phyloP scores from a whole-genome alignment of 202 grass and related monocot species.

The Panicum virgatum region DNA sequence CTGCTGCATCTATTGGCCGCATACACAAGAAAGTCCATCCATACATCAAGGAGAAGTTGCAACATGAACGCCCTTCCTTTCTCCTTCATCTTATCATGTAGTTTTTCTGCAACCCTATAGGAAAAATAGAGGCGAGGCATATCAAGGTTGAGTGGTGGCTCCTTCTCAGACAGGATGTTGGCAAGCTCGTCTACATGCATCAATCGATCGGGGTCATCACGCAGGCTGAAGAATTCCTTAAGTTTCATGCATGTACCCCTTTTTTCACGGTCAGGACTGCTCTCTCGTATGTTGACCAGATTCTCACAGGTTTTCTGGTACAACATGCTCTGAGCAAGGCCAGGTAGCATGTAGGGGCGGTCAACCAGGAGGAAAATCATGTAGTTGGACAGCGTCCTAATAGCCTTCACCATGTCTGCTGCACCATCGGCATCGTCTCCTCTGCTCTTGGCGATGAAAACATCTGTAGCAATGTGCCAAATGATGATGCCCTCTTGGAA shows the following conservation, averaged over 20 bases:
- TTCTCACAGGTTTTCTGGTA: not conserved
- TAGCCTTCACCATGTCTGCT: not conserved
- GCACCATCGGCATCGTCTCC: not conserved
- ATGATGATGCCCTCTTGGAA: constrained; percentile 53
- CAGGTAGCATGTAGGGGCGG: constrained; percentile 31
- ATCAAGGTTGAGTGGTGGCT: fast-evolving
- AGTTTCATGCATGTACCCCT: not conserved
- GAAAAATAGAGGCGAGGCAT: not conserved
- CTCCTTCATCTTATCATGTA: not conserved
- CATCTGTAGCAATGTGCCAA: constrained; percentile 55
- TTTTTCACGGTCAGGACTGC: too few species aligned
- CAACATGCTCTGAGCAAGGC: not conserved
- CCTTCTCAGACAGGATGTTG: not conserved
- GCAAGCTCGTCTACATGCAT: not conserved
- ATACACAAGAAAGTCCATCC: constrained; percentile 23
- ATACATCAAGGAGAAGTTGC: not conserved
- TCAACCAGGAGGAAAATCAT: constrained; percentile 31
- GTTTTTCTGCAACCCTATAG: not conserved
- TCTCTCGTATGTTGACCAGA: not conserved
- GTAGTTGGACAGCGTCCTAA: constrained; percentile 28
- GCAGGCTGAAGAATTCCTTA: not conserved
- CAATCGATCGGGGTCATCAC: not conserved
- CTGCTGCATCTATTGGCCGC: not conserved
- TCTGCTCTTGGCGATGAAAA: constrained; percentile 8
- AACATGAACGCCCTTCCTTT: not conserved